Conservation (phyloP, 805 yeast genomes). For the Starmerella vaccinii region DNA sequence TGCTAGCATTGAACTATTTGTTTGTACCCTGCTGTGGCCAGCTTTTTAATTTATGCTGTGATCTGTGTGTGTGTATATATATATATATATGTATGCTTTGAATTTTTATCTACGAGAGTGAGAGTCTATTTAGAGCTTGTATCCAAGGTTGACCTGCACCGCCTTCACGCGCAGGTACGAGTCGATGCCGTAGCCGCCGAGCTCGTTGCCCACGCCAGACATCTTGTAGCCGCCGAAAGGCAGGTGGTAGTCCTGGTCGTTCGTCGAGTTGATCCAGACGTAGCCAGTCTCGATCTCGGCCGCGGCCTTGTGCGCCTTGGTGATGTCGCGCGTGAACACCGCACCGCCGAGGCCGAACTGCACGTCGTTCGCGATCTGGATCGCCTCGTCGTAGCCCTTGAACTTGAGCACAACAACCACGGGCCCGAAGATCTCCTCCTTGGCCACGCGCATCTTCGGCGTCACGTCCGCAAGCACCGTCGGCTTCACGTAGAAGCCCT, state of each 20-base stretch:
- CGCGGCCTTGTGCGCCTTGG: conserved; percentile 66
- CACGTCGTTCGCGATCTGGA: conserved; percentile 67
- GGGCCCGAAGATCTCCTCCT: conserved; percentile 93
- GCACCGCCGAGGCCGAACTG: conserved; percentile 72
- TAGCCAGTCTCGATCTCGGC: conserved; percentile 75
- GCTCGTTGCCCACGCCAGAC: conserved; percentile 89
- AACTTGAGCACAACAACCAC: conserved; percentile 78
- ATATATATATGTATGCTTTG: neutral
- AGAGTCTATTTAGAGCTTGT: conserved; percentile 19
- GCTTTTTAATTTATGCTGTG: no score
- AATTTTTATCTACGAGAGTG: neutral
- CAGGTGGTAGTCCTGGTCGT: conserved; percentile 75
- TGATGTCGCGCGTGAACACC: conserved; percentile 65
- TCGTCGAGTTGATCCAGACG: conserved; percentile 83
- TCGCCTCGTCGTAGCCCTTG: conserved; percentile 69
- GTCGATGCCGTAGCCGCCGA: conserved; percentile 78
- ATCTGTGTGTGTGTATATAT: no score
- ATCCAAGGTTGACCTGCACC: conserved; percentile 37
- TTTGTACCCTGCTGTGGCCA: no score
- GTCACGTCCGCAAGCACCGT: conserved; percentile 77
- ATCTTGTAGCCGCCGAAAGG: conserved; percentile 91
- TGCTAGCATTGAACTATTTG: no score
- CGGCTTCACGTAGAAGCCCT: conserved; percentile 46
- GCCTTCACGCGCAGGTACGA: conserved; percentile 82
- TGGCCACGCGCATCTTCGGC: conserved; percentile 62